Evolutionary conservation across 2,329 filamentous ascomycete genomes (phyloP).

Genomic region (Trichoderma endophyticum): DNA sequence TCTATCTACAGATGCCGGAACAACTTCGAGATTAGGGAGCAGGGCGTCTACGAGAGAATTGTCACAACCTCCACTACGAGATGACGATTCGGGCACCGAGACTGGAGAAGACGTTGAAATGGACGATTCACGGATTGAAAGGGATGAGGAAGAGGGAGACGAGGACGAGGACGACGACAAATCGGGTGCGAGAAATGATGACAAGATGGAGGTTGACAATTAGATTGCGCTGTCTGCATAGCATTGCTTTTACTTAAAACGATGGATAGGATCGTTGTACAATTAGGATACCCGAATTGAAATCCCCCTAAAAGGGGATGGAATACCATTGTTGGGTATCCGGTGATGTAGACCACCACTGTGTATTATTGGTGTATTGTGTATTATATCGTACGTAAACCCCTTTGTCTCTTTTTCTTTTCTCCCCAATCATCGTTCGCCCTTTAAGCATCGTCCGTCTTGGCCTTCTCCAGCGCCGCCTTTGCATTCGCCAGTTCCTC

Average conservation of each 20-base stretch:
- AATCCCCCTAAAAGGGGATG: not conserved
- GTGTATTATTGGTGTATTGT: not conserved
- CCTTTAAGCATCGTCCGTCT: conserved; percentile 26
- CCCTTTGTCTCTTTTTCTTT: not conserved
- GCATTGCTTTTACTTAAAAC: not conserved
- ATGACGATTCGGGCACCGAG: conserved; percentile 34
- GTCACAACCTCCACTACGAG: conserved; percentile 28
- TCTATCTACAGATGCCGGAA: conserved; percentile 20
- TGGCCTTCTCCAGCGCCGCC: conserved; percentile 50
- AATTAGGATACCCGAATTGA: conserved; percentile 22
- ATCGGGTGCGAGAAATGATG: conserved; percentile 44
- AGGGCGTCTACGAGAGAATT: conserved; percentile 30
- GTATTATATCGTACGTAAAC: not conserved
- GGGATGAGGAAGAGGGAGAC: conserved; percentile 38
- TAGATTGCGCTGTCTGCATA: conserved; percentile 20
- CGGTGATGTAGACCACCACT: not conserved
- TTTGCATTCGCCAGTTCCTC: conserved; percentile 56
- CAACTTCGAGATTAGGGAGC: conserved; percentile 27
- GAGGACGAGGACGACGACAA: conserved; percentile 29
- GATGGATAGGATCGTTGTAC: conserved; percentile 20
- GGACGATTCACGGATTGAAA: conserved; percentile 42
- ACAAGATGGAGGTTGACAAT: conserved; percentile 65
- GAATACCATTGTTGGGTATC: not conserved
- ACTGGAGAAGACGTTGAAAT: conserved; percentile 58
- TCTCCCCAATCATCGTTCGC: not conserved